These are phyloP conservation scores for Sphaerulina populicola DNA, from an alignment of 2,329 filamentous ascomycete species.

Conservation along the genomic window DNA sequence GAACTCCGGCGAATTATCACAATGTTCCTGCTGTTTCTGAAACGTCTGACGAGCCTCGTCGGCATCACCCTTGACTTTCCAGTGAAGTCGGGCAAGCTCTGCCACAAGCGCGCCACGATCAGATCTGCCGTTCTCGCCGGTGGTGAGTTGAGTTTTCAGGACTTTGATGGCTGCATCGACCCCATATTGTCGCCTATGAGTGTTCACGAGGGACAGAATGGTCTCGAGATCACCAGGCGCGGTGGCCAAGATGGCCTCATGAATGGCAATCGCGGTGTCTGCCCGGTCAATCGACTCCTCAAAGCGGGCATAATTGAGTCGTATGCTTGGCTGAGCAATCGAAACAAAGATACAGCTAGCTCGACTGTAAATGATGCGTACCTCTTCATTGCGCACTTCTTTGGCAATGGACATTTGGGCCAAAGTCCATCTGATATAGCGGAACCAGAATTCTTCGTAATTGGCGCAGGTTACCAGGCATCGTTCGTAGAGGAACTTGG, in stretches of 20 bases:
- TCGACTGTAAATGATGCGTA: constrained; percentile 82
- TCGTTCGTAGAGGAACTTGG: constrained; percentile 81
- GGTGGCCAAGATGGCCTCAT: constrained; percentile 66
- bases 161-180: constrained; percentile 77
- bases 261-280: constrained; percentile 74
- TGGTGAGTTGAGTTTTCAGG: constrained; percentile 66
- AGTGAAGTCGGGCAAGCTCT: constrained; percentile 78
- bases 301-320: constrained; percentile 87
- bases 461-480: constrained; percentile 87
- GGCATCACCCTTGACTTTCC: constrained; percentile 69
- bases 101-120: constrained; percentile 79
- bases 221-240: constrained; percentile 79
- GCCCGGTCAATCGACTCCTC: constrained; percentile 75
- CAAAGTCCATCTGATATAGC: constrained; percentile 93
- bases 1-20: constrained; percentile 76
- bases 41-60: constrained; percentile 80
- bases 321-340: constrained; percentile 71
- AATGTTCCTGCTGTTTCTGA: constrained; percentile 71
- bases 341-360: constrained; percentile 80
- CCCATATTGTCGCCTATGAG: constrained; percentile 73
- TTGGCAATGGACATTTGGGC: constrained; percentile 73
- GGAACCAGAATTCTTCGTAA: constrained; percentile 96
- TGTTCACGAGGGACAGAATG: constrained; percentile 77
- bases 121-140: constrained; percentile 46
- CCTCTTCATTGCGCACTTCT: constrained; percentile 72